phyloP scores from a whole-genome alignment of 2,329 filamentous ascomycete genomes.

The Cladobotryum protrusum region DNA sequence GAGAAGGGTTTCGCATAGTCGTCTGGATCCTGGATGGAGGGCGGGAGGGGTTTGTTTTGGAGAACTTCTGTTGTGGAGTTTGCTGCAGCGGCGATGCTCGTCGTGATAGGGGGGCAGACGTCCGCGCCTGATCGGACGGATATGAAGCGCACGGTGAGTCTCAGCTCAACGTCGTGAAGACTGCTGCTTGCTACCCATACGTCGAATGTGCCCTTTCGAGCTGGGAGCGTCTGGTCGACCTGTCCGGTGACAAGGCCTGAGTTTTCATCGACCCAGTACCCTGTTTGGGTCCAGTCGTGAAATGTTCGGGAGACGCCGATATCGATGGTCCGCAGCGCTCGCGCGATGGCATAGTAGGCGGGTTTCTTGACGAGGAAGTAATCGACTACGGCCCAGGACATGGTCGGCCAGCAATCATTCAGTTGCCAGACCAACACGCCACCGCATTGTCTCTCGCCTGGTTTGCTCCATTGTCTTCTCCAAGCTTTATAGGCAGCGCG shows the following conservation, averaged over 20 bases:
- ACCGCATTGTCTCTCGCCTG: slow-evolving; percentile 51
- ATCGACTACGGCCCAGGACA: slow-evolving; percentile 60
- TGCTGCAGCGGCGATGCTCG: slow-evolving; percentile 20
- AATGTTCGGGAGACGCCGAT: slow-evolving; percentile 47
- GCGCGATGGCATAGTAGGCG: slow-evolving; percentile 44
- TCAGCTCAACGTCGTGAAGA: slow-evolving; percentile 17
- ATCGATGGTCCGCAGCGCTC: slow-evolving; percentile 54
- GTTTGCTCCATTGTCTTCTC: slow-evolving; percentile 54
- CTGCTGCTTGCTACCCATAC: slow-evolving; percentile 37
- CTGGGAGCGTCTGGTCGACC: slow-evolving; percentile 32
- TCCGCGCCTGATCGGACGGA: slow-evolving; percentile 35
- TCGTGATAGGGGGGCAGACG: slow-evolving; percentile 20
- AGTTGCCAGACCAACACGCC: slow-evolving; percentile 64
- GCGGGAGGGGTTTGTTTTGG: slow-evolving; percentile 8
- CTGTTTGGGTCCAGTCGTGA: slow-evolving; percentile 34
- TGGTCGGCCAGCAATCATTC: slow-evolving; percentile 65
- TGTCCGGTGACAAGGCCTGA: slow-evolving; percentile 11
- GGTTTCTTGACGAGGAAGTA: slow-evolving; percentile 59
- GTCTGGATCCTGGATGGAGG: slow-evolving; percentile 6
- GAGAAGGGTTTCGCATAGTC: slow-evolving; percentile 20
- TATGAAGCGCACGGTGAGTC: slow-evolving; percentile 33
- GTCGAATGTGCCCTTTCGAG: slow-evolving; percentile 31
- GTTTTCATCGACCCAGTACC: slow-evolving; percentile 11
- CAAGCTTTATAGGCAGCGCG: slow-evolving; percentile 47
- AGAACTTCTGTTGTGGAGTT: slow-evolving; percentile 36